A percentile compares a stretch with the other conserved stretches of the same genome.
Evolutionary conservation across 164 flowering plant genomes (phyloP).

Genomic region (Cinnamomum chago): DNA sequence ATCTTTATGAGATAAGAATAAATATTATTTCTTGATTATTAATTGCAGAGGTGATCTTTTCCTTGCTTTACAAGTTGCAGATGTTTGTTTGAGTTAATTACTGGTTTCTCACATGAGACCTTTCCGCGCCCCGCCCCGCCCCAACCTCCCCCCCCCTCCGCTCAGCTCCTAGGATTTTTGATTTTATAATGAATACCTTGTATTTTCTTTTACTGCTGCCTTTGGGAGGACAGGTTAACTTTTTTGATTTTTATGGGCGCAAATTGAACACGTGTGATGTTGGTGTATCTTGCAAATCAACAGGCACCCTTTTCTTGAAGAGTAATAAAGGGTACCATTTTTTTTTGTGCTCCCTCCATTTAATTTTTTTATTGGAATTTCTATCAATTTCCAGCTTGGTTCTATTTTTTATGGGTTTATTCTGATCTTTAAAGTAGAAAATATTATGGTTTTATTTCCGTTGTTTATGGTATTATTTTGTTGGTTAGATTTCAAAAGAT

Average conservation of each 20-base stretch:
- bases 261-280: constrained; percentile 79
- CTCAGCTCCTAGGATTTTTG: no score
- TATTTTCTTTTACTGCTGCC: constrained; percentile 8
- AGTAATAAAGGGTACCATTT: constrained; percentile 59
- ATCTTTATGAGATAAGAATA: no score
- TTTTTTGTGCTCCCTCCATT: not conserved
- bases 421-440: not conserved
- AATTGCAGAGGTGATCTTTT: no score
- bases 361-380: not conserved
- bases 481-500: constrained; percentile 47
- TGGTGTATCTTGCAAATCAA: constrained; percentile 77
- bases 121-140: no score
- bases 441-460: not conserved
- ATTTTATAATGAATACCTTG: not conserved
- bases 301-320: constrained; percentile 67
- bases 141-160: no score
- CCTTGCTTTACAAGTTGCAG: no score
- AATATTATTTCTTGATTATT: no score
- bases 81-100: no score
- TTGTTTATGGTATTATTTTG: constrained; percentile 6
- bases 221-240: constrained; percentile 50
- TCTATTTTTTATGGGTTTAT: no score
- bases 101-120: no score
- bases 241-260: constrained; percentile 90
- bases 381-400: not conserved